Base-by-base conservation (phyloP, 106 monocot species). In the Gastrodia elata region DNA sequence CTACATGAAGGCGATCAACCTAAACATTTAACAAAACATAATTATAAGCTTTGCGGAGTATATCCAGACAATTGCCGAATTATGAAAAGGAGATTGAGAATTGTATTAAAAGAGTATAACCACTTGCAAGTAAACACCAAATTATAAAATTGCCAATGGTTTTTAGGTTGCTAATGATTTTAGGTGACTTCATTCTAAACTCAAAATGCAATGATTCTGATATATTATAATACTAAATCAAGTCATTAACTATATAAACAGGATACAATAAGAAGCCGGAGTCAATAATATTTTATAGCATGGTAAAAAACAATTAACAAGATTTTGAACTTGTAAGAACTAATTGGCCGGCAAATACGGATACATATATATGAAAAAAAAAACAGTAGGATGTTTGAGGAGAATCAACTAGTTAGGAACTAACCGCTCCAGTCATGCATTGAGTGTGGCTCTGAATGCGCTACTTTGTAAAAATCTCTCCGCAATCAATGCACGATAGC, bases 401-500 rank as follows among this genome's bases (percentile, higher is more conserved):
- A n/a, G n/a, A n/a, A n/a, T n/a, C n/a, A n/a, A n/a, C n/a, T n/a
- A n/a, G n/a, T n/a, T n/a, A n/a, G 37, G 37, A n/a, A 36, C 80
- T 22, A 70, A 97, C 96, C 80, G 90, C 89, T 86, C 93, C 96
- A 14, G 96, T 76, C 36, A 97, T 93, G 92, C 96, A 97, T 72
- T 97, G 96, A 13, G 78, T 92, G 78, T 97, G 92, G 65, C 84
- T 77, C 78, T 97, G 92, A 65, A 97, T 92, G 77, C 80, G 86
- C 43, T 88, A 55, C 71, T 87, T 92, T 72, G 61, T 77, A 69
- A 97, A 97, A 61, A 78, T 83, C 64, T 76, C 61, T 57, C 96
- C 96, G 64, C 96, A 97, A 72, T 97, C 96, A 64, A 97, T 97
- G 72, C 96, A 92, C 24, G 96, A 96, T 6, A 97, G 78, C 96